Evolutionary conservation across 176 grass and related monocot species (phyloP), one percentile per base, ranked within the genome.

Genomic region (Elaeis guineensis): DNA sequence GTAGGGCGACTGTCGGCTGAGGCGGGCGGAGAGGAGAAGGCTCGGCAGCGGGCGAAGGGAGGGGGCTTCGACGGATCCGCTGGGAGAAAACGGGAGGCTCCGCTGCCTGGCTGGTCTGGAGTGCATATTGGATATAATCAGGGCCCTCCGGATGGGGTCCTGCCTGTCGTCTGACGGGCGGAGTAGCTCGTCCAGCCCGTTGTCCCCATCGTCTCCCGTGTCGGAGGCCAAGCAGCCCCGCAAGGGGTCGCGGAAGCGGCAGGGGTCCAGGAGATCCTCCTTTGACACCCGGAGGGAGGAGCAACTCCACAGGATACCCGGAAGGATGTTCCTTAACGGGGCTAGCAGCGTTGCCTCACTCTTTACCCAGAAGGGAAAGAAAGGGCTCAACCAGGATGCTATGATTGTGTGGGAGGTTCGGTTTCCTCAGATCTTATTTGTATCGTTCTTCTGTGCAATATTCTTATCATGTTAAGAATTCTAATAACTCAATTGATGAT

Each of bases 381-480:
- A 95, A 67, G 91, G 91, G 22, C 67, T 82, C 21, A 95, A 95
- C 68, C 91, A 95, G 77, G 91, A 96, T 51, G 91, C 91, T 71
- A 96, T 96, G 91, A 60, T 96, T 59, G 72, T 90, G 50, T 75
- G 80, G 77, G 80, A 96, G 91, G 86, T 96, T 80, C 21, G 57
- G 4, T 14, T 57, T 68, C 6, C 5, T 49, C 60, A 6, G 50
- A 18, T 59, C 16, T 21, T 6, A 35, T 28, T 35, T 49, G 59
- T 52, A 60, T 76, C 8, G 17, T 55, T 54, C 51, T 25, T 44
- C 5, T 6, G 28, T 5, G 28, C 28, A 6, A 30, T 5, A 29
- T 55, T 70, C 21, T 21, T 69, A 19, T 26, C 52, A 70, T 57
- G 4, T 4, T 6, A 51, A 57, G 5, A 21, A 30, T 30, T 17